Percentiles rank a stretch among this genome's conserved stretches.
Evolutionary conservation across 257 asterid species (phyloP).

Genomic region (Forsythia suspensa): DNA sequence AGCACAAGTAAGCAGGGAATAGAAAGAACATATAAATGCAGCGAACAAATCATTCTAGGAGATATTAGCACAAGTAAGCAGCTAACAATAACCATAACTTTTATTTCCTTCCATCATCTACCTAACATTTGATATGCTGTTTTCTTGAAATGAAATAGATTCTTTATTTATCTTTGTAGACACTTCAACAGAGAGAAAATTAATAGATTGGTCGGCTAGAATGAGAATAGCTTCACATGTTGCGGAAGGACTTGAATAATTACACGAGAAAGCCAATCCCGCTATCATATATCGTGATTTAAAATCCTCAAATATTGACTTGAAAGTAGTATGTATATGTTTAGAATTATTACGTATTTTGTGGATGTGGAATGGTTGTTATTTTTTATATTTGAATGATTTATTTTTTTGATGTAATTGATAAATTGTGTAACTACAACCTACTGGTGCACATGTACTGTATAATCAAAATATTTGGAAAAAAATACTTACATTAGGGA

Average conservation of each 20-base stretch:
- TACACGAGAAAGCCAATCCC: slow-evolving; percentile 59
- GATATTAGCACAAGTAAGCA: neutral
- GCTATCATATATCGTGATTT: slow-evolving; percentile 57
- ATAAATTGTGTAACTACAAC: no score
- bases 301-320: slow-evolving; percentile 41
- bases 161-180: slow-evolving; percentile 28
- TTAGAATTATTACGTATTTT: no score
- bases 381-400: no score
- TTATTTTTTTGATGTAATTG: no score
- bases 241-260: slow-evolving; percentile 62
- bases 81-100: no score
- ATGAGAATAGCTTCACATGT: slow-evolving; percentile 62
- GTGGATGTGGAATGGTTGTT: no score
- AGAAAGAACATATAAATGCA: neutral
- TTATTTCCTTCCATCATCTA: no score
- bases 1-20: neutral
- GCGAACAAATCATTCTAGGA: neutral
- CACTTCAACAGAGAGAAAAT: slow-evolving; percentile 33
- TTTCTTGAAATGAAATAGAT: neutral
- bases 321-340: no score
- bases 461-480: no score
- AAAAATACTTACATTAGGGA: no score
- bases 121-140: neutral
- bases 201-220: slow-evolving; percentile 56
- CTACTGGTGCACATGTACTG: no score